These are phyloP conservation scores for Neonectria sp. DNA, from an alignment of 2,329 filamentous ascomycete species.

Conservation along the genomic window DNA sequence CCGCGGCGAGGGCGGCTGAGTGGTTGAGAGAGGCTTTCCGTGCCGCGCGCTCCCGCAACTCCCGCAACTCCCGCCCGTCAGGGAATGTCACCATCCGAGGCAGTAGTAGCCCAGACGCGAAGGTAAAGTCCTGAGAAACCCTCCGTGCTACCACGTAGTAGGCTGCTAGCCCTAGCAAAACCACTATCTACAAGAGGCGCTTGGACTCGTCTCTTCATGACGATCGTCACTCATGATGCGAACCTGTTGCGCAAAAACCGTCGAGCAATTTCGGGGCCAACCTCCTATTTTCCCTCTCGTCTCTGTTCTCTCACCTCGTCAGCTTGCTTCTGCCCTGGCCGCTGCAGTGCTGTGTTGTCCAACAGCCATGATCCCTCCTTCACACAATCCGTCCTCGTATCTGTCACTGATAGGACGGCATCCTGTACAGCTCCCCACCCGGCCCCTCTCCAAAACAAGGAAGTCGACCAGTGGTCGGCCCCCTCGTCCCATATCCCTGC, in stretches of 20 bases:
- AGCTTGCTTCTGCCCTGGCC: slow-evolving; percentile 47
- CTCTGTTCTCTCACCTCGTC: slow-evolving; percentile 29
- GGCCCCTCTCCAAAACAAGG: slow-evolving; percentile 56
- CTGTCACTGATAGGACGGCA: slow-evolving; percentile 61
- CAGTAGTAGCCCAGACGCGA: slow-evolving; percentile 14
- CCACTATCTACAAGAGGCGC: slow-evolving; percentile 32
- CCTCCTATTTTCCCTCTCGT: slow-evolving; percentile 36
- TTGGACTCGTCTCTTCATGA: slow-evolving; percentile 38
- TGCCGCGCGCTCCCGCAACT: slow-evolving; percentile 32
- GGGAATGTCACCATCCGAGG: slow-evolving; percentile 28
- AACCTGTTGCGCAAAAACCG: slow-evolving; percentile 34
- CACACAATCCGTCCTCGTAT: slow-evolving; percentile 49
- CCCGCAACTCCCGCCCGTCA: slow-evolving; percentile 13
- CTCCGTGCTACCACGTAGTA: slow-evolving; percentile 15
- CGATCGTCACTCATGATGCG: slow-evolving; percentile 42
- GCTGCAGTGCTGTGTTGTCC: slow-evolving; percentile 62
- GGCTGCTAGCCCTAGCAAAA: slow-evolving; percentile 24
- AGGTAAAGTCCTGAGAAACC: slow-evolving; percentile 11
- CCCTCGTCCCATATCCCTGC: slow-evolving; percentile 52
- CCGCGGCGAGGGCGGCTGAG: slow-evolving; percentile 21
- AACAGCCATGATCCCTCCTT: slow-evolving; percentile 61
- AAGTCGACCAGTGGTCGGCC: slow-evolving; percentile 55
- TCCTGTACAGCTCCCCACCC: slow-evolving; percentile 54
- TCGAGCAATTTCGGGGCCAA: slow-evolving; percentile 44
- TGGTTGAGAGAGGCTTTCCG: slow-evolving; percentile 22